Conservation (phyloP, 164 flowering plant genomes). For the Liquidambar formosana region DNA sequence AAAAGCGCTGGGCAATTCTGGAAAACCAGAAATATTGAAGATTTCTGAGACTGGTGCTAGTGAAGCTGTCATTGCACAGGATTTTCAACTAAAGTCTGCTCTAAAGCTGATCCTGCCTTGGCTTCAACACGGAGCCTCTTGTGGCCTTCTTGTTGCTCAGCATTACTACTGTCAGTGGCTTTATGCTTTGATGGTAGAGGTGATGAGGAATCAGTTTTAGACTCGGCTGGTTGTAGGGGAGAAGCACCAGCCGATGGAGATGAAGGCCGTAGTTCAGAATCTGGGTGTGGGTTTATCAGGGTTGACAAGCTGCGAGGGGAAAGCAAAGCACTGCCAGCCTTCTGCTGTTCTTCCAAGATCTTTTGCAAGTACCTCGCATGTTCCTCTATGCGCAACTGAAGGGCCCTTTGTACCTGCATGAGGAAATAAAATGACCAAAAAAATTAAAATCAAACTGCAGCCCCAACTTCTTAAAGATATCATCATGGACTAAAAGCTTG, state of each 20-base stretch:
- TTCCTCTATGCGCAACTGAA: constrained; percentile 64
- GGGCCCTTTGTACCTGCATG: constrained; percentile 54
- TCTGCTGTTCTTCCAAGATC: constrained; percentile 61
- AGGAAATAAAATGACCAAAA: background rate
- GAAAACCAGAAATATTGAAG: background rate
- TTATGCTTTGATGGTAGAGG: constrained; percentile 23
- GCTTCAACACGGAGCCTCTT: constrained; percentile 31
- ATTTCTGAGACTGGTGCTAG: background rate
- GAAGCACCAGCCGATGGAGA: constrained; percentile 19
- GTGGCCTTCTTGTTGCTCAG: constrained; percentile 17
- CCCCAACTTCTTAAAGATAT: no score
- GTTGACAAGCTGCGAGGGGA: constrained; percentile 22
- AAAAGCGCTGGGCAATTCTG: background rate
- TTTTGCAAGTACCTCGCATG: constrained; percentile 60
- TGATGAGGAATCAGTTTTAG: constrained; percentile 30
- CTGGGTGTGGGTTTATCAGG: constrained; percentile 16
- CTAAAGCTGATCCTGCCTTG: constrained; percentile 13
- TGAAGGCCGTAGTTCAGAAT: constrained; percentile 17
- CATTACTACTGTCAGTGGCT: constrained; percentile 17
- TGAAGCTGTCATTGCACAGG: constrained; percentile 9
- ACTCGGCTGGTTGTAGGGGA: constrained; percentile 23
- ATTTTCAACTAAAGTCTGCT: constrained; percentile 17
- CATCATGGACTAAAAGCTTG: no score
- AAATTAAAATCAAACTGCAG: background rate
- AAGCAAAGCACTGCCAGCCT: constrained; percentile 37